Evolutionary conservation across 176 grass and related monocot species (phyloP).

Genomic region (Calamus simplicifolius): DNA sequence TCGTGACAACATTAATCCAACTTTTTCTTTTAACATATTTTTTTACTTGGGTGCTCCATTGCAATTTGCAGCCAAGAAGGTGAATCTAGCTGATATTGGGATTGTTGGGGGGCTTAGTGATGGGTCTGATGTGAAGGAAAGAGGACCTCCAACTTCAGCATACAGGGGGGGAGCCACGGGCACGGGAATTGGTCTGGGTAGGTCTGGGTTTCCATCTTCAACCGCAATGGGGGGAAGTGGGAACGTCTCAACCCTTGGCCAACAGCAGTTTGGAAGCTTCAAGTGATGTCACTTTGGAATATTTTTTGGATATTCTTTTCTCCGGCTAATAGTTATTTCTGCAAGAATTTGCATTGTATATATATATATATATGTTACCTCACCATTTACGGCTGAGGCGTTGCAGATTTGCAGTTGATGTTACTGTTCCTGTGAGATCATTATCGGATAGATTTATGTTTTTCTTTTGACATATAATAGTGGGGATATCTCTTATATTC

Average conservation of each 20-base stretch:
- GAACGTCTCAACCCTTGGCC: constrained; percentile 54
- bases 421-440: too few relatives aligned
- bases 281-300: constrained; percentile 30
- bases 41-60: not conserved
- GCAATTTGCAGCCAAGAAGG: constrained; percentile 81
- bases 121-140: constrained; percentile 50
- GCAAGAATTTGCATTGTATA: not conserved
- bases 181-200: constrained; percentile 30
- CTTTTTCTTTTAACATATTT: not conserved
- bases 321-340: too few relatives aligned
- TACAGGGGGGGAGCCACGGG: constrained; percentile 35
- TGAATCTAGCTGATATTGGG: constrained; percentile 79
- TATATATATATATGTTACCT: too few relatives aligned
- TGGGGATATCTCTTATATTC: too few relatives aligned
- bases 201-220: constrained; percentile 39
- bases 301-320: not conserved
- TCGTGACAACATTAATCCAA: too few relatives aligned
- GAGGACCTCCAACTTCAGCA: constrained; percentile 26
- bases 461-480: too few relatives aligned
- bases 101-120: constrained; percentile 72
- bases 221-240: constrained; percentile 33
- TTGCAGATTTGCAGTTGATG: too few relatives aligned
- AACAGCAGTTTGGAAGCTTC: constrained; percentile 62
- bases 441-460: too few relatives aligned
- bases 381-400: too few relatives aligned